Conservation (phyloP, 345 rosid species). For the Populus deltoides region DNA sequence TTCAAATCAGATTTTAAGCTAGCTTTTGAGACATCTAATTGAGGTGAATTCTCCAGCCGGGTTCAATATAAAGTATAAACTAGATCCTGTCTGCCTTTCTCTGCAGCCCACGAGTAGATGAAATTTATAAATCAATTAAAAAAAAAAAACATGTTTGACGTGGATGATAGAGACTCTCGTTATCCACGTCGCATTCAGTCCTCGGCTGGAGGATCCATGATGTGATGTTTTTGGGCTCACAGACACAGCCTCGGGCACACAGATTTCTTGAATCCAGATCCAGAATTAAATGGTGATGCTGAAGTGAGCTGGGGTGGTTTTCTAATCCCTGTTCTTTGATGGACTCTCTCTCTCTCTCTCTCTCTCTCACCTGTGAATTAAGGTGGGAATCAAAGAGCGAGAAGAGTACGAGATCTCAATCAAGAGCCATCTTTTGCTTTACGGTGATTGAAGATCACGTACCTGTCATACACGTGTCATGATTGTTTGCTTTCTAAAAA, state of each 20-base stretch:
- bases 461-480: conserved; percentile 9
- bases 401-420: too few species aligned
- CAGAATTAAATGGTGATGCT: not conserved
- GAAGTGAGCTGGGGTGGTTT: not conserved
- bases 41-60: not conserved
- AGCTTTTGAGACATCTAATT: not conserved
- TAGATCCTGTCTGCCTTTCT: too few species aligned
- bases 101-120: too few species aligned
- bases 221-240: not conserved
- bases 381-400: not conserved
- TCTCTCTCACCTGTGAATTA: too few species aligned
- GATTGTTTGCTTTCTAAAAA: not conserved
- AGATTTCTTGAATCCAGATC: too few species aligned
- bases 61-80: not conserved
- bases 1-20: not conserved
- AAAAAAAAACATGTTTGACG: not conserved
- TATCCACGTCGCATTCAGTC: conserved; percentile 8
- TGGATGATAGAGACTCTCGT: conserved; percentile 2
- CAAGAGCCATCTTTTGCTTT: too few species aligned
- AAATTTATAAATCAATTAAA: too few species aligned
- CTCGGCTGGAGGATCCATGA: conserved; percentile 4
- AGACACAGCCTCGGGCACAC: not conserved
- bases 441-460: not conserved
- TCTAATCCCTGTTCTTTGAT: too few species aligned
- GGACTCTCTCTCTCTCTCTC: too few species aligned